Base-by-base conservation (phyloP, 108 stramenopile species). In the Pseudonitzschia delicatissima region DNA sequence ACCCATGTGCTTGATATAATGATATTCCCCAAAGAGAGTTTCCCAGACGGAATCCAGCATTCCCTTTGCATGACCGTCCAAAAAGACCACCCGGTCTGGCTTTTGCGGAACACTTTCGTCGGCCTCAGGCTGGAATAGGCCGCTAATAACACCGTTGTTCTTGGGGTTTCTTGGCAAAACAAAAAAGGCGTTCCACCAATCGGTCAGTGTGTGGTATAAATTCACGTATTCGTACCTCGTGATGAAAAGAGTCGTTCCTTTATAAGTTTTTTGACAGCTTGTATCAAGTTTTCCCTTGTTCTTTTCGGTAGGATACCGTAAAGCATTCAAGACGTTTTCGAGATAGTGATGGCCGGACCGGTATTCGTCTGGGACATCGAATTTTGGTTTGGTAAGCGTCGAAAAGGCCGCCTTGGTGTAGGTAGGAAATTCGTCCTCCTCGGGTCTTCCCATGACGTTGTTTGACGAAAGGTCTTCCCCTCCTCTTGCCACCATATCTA, bases 181-280 rank as follows among this genome's bases (percentile, higher is more conserved):
- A 13, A 66, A 59, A 37, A 58, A 82, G n/a, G 77, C 50, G 63
- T 75, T 78, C 70, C 69, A 82, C 77, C 70, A 78, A 45, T 77
- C 76, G 5, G 73, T 65, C 31, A 76, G 13, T 11, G 77, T 74
- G 67, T 78, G 77, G 45, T 71, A 78, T 13, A 82, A 51, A 53
- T 77, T 82, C 23, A 71, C 81, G 36, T 82, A 82, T 45, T 77
- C 76, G 36, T 78, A 77, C 3, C 81, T 69, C 21, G 77, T 74
- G 13, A 78, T 39, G 4, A 82, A 66, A 6, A 82, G 64, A 17
- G 81, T 82, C 35, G 67, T 45, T 42, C 71, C 71, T 15, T 23
- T 9, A 28, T 50, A 50, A 13, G 61, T 76, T 28, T 51, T 39
- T 7, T 44, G 27, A 44, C 75, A 76, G 6, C 5, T 45, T n/a